Conservation (phyloP, 2,329 filamentous ascomycete genomes). For the Pestalotiopsis sp. region DNA sequence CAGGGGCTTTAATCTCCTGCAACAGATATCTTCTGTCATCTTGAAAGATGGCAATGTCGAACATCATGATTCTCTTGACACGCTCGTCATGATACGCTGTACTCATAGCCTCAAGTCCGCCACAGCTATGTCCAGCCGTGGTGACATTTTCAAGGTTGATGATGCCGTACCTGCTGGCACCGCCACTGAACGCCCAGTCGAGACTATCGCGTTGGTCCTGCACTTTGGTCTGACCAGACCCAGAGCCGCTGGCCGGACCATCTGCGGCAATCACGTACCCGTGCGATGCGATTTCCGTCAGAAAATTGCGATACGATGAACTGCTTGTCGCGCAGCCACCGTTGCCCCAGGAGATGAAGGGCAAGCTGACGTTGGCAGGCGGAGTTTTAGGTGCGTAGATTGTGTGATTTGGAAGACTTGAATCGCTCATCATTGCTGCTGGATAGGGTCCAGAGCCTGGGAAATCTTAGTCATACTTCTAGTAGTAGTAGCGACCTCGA, state of each 20-base stretch:
- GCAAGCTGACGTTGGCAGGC: constrained; percentile 17
- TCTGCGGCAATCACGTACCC: constrained; percentile 26
- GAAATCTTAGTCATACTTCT: neutral
- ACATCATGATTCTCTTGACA: constrained; percentile 23
- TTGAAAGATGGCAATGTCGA: constrained; percentile 27
- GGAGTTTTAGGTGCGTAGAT: constrained; percentile 24
- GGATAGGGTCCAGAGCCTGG: constrained; percentile 24
- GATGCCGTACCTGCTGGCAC: constrained; percentile 23
- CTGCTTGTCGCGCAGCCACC: constrained; percentile 25
- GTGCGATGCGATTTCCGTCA: constrained; percentile 26
- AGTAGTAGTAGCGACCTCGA: neutral
- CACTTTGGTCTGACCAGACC: constrained; percentile 19
- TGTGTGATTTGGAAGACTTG: constrained; percentile 22
- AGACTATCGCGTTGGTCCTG: constrained; percentile 19
- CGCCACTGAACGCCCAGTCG: constrained; percentile 21
- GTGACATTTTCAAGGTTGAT: constrained; percentile 27
- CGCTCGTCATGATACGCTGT: constrained; percentile 22
- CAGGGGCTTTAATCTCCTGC: constrained; percentile 25
- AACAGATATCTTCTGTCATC: constrained; percentile 24
- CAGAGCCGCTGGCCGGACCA: constrained; percentile 19
- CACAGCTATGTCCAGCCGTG: constrained; percentile 25
- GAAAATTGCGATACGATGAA: constrained; percentile 23
- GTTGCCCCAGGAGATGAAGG: constrained; percentile 26
- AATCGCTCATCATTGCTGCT: constrained; percentile 19
- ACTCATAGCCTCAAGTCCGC: constrained; percentile 22